Base-by-base conservation (phyloP, 2,329 filamentous ascomycete species). In the Xylaria arbuscula region DNA sequence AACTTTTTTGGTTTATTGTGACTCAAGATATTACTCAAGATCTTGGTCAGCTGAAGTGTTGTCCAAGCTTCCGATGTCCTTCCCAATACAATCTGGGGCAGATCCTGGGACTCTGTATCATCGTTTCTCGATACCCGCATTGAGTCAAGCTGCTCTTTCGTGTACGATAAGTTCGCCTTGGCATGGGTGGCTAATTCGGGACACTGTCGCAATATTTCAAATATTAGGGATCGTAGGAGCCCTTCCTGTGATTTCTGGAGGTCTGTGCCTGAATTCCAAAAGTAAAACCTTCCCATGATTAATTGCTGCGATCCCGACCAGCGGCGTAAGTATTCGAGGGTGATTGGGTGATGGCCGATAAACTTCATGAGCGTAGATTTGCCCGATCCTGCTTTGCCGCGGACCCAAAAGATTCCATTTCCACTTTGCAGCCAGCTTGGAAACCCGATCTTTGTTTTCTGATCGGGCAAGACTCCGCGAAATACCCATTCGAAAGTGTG, bases 351-450 rank as follows among this genome's bases (percentile, higher is more conserved):
- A 1, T 60, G 17, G 15, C 17, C 48, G 6, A 67, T 38, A 48
- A 65, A 66, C 36, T 68, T 66, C 64, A 69, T 67, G 0, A 69
- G 51, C 11, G 67, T 69, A 10, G 64, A 67, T 36, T 69, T 69
- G 2, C 55, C 64, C 3, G 58, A 59, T 28, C 67, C 63, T 10
- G 67, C 28, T 48, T 63, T 66, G 9, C 67, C 55, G 4, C 40
- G 34, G 9, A 69, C 9, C 67, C 67, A 69, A 40, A 62, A 69
- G 2, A 67, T 60, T 15, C 48, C 34, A 22, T 55, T 36, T 4
- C 38, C 51, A 3, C 19, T 36, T 19, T 8, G 19, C 3, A 66
- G 19, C 66, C 66, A 66, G 6, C 11, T 17, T 15, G 8, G 4
- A 13, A 69, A 69, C 1, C 24, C 34, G 22, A 42, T 13, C 11